Evolutionary conservation across 1,284 basidiomycete genomes (phyloP).

Genomic region (Fistulinella cinereoalba): DNA sequence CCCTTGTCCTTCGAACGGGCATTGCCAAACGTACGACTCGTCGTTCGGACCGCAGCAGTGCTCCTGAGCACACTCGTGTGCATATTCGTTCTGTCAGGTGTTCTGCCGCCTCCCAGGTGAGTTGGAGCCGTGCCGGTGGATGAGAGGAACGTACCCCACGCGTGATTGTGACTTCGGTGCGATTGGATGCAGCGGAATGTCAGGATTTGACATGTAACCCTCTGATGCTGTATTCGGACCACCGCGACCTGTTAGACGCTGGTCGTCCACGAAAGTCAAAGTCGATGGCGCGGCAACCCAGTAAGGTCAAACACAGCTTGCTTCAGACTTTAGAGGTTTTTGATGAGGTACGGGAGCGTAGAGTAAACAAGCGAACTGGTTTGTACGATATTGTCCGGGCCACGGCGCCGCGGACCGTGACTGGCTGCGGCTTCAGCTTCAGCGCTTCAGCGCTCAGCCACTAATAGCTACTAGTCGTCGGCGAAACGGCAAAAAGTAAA

Average conservation of each 20-base stretch:
- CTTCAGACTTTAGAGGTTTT: too few species aligned
- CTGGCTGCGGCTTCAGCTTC: too few species aligned
- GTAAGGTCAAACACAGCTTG: too few species aligned
- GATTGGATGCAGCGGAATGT: slow-evolving; percentile 65
- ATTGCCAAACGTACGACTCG: slow-evolving; percentile 20
- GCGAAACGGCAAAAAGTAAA: too few species aligned
- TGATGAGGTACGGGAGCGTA: too few species aligned
- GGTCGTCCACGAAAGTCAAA: too few species aligned
- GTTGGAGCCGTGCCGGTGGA: slow-evolving; percentile 35
- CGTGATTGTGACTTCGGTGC: slow-evolving; percentile 45
- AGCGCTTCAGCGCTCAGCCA: too few species aligned
- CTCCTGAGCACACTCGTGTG: slow-evolving; percentile 35
- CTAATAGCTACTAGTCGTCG: too few species aligned
- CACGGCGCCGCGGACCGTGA: too few species aligned
- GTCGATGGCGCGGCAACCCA: too few species aligned
- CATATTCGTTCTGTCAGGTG: slow-evolving; percentile 26
- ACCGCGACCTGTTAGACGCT: slow-evolving; percentile 6
- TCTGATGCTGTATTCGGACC: neutral
- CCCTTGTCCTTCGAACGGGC: slow-evolving; percentile 37
- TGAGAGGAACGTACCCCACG: slow-evolving; percentile 46
- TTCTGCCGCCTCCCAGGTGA: slow-evolving; percentile 20
- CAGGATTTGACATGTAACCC: slow-evolving; percentile 42
- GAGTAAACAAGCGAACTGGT: too few species aligned
- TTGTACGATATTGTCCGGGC: too few species aligned
- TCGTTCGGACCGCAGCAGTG: slow-evolving; percentile 36